A percentile compares a stretch with the other conserved stretches of the same genome.
These are phyloP conservation scores for Adansonia rubrostipa DNA, from an alignment of 441 rosid genomes.

Conservation along the genomic window DNA sequence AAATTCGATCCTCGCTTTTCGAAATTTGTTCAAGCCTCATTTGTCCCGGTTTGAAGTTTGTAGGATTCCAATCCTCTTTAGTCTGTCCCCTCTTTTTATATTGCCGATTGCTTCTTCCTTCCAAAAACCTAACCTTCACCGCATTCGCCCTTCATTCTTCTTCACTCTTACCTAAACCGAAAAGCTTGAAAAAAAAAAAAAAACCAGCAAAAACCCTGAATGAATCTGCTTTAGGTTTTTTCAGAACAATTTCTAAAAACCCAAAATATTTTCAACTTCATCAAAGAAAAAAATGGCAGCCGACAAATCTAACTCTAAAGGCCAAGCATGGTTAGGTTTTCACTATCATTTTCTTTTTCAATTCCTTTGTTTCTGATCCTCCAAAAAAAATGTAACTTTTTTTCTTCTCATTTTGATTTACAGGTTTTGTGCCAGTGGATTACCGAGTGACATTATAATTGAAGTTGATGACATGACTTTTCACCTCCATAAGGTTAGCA, in stretches of 20 bases:
- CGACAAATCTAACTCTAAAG: conserved; percentile 69
- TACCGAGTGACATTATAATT: conserved; percentile 72
- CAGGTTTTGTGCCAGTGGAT: conserved; percentile 76
- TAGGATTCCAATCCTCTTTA: conserved; percentile 40
- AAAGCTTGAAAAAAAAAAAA: background rate
- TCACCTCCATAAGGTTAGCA: conserved; percentile 68
- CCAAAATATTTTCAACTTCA: background rate
- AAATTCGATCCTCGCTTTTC: conserved; percentile 40
- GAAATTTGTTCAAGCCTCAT: conserved; percentile 47
- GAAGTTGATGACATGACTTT: conserved; percentile 71
- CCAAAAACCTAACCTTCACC: conserved; percentile 20
- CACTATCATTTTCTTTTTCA: background rate
- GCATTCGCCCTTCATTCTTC: background rate
- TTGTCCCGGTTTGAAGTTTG: conserved; percentile 48
- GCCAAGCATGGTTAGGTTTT: conserved; percentile 83
- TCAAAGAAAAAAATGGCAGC: conserved; percentile 55
- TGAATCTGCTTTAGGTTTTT: conserved; percentile 41
- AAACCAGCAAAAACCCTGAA: background rate
- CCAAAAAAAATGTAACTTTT: background rate
- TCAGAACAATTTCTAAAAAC: conserved; percentile 22
- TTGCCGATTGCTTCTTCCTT: conserved; percentile 20
- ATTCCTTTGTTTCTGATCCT: background rate
- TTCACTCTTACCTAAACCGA: background rate
- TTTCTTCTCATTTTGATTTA: conserved; percentile 18
- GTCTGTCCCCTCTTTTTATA: background rate